These are phyloP conservation scores for Orbilia quercus DNA, from an alignment of 2,329 filamentous ascomycete species.

Conservation along the genomic window DNA sequence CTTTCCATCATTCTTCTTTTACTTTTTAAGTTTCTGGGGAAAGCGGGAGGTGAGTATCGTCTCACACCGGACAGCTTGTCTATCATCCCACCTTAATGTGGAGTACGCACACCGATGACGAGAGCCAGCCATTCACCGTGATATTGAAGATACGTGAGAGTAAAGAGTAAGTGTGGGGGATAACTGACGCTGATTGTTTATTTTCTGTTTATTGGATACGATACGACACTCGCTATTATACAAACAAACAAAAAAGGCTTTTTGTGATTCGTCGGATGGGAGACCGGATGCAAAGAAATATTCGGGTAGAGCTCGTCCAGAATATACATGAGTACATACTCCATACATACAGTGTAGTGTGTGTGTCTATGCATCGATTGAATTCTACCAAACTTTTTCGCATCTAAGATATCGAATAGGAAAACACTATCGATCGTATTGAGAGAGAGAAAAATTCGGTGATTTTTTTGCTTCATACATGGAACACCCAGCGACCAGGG, in stretches of 20 bases:
- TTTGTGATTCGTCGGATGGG: constrained; percentile 15
- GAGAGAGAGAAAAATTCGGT: too few relatives aligned
- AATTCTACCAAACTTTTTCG: too few relatives aligned
- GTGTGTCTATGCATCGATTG: constrained; percentile 18
- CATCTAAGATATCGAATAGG: too few relatives aligned
- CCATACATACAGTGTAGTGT: background rate
- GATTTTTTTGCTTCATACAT: too few relatives aligned
- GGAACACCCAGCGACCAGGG: constrained; percentile 11
- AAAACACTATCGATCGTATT: too few relatives aligned
- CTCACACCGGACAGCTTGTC: constrained; percentile 35
- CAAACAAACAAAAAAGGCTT: constrained; percentile 24
- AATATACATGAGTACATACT: too few relatives aligned
- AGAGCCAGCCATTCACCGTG: background rate
- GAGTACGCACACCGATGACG: constrained; percentile 35
- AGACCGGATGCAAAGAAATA: too few relatives aligned
- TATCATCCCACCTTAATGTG: constrained; percentile 26
- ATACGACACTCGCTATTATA: constrained; percentile 1
- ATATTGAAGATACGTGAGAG: constrained; percentile 16
- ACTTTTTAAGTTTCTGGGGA: too few relatives aligned
- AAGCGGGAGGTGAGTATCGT: constrained; percentile 25
- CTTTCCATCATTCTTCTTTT: too few relatives aligned
- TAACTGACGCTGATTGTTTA: constrained; percentile 6
- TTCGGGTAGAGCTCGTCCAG: too few relatives aligned
- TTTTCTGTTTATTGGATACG: constrained; percentile 25
- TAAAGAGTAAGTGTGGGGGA: constrained; percentile 28